Percentiles rank a stretch among this genome's conserved stretches.
These are phyloP conservation scores for Wickerhamomyces sydowiorum DNA, from an alignment of 805 yeast species.

Conservation along the genomic window DNA sequence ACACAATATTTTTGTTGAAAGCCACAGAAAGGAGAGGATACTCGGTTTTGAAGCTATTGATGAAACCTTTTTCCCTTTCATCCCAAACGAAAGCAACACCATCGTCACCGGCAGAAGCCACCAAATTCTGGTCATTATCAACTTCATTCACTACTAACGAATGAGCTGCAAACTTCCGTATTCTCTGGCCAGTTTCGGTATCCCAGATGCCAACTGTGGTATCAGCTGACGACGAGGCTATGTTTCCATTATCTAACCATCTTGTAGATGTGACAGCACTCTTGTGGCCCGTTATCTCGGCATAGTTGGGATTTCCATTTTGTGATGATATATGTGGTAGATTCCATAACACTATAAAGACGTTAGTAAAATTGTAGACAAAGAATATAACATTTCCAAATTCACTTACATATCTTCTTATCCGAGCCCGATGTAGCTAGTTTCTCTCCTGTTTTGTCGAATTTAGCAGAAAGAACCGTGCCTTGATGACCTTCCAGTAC, in stretches of 20 bases:
- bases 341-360: conserved; percentile 15
- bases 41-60: conserved; percentile 34
- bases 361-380: background rate
- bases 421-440: conserved; percentile 65
- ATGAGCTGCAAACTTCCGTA: conserved; percentile 51
- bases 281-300: conserved; percentile 49
- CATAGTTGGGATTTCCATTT: conserved; percentile 29
- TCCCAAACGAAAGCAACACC: conserved; percentile 64
- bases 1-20: conserved; percentile 38
- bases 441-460: conserved; percentile 43
- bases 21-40: conserved; percentile 58
- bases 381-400: background rate
- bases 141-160: conserved; percentile 51
- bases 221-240: conserved; percentile 58
- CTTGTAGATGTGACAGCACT: conserved; percentile 55
- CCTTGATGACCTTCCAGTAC: conserved; percentile 48
- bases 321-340: conserved; percentile 16
- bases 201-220: conserved; percentile 60
- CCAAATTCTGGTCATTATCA: conserved; percentile 27
- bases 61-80: conserved; percentile 41
- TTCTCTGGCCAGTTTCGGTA: conserved; percentile 44
- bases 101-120: conserved; percentile 62
- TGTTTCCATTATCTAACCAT: conserved; percentile 44
- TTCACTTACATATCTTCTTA: conserved; percentile 33
- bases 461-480: conserved; percentile 45